phyloP scores from a whole-genome alignment of 2,329 filamentous ascomycete genomes.

The Pseudogymnoascus sp. region DNA sequence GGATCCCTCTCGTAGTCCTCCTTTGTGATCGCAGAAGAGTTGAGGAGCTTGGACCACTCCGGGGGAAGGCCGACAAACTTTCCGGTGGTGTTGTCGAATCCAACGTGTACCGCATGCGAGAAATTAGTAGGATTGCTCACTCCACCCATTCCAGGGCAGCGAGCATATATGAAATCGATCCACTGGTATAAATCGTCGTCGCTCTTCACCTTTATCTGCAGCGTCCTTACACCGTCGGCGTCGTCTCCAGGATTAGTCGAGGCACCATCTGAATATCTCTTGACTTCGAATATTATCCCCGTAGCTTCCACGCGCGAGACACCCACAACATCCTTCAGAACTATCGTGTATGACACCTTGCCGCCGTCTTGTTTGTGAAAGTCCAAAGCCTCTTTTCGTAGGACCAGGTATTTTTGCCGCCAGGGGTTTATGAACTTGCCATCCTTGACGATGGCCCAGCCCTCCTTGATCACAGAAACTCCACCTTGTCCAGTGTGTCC shows the following conservation, averaged over 20 bases:
- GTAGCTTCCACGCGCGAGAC: conserved; percentile 88
- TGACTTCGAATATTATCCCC: conserved; percentile 90
- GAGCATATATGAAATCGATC: conserved; percentile 97
- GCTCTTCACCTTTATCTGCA: conserved; percentile 88
- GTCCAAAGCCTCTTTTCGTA: conserved; percentile 88
- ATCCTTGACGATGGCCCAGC: conserved; percentile 83
- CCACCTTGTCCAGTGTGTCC: conserved; percentile 59
- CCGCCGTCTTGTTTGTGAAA: conserved; percentile 89
- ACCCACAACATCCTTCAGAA: conserved; percentile 79
- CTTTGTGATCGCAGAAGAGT: conserved; percentile 93
- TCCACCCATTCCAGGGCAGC: conserved; percentile 94
- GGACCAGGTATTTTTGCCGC: conserved; percentile 87
- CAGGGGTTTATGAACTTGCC: conserved; percentile 77
- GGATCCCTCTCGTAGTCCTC: conserved; percentile 98
- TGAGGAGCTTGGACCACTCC: conserved; percentile 95
- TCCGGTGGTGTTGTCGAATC: conserved; percentile 90
- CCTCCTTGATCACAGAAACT: conserved; percentile 71
- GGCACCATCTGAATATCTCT: conserved; percentile 61
- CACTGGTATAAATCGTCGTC: conserved; percentile 98
- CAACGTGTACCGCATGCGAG: conserved; percentile 92
- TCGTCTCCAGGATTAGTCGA: conserved; percentile 64
- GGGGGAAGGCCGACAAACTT: conserved; percentile 90
- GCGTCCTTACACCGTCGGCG: conserved; percentile 68
- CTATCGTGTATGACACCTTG: conserved; percentile 80
- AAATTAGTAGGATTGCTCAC: conserved; percentile 99